Evolutionary conservation across 306 rosid genomes (phyloP), one percentile per base, ranked within the genome.

Genomic region (Dalbergia cultrata): DNA sequence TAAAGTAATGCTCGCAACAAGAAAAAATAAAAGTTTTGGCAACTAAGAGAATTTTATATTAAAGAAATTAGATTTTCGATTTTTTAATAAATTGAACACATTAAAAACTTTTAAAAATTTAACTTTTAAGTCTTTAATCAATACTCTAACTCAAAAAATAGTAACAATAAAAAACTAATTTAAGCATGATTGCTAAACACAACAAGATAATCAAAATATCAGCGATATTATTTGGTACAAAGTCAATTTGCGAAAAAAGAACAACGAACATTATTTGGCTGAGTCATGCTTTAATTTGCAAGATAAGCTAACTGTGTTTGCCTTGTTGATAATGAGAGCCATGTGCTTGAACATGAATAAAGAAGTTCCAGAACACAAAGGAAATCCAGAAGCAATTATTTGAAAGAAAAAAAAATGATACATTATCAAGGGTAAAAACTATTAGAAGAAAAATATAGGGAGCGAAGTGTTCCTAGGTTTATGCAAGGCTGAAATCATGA

Each of bases 321-420:
- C 37, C 4, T 12, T 10, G 62, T 9, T 45, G 52, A 45, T 72
- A 13, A 62, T 50, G 14, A 49, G 13, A 45, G 41, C 72, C 83
- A 78, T 72, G 80, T 83, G 80, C 77, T 16, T 44, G 59, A 64
- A 58, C 70, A 74, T 77, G 57, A 84, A 84, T 70, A 64, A 31
- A 57, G 45, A 69, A 53, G 58, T 69, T 74, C 61, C 37, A 81
- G 50, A 47, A 4, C 57, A 74, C 66, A 66, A 63, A 64, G 52
- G 66, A 81, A 81, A 52, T 39, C 66, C 43, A 54, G 73, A 65
- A 52, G 14, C 63, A 73, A 69, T 61, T 16, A 67, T 80, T 78
- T 26, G 34, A 14, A 45, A 16, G 2, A 26, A 26, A 26, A 57
- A 39, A 52, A 61, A 8, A 9, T 50, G 34, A 2, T 45, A 22